phyloP scores from a whole-genome alignment of 176 grass and related monocot genomes.

The Oryza meyeriana region DNA sequence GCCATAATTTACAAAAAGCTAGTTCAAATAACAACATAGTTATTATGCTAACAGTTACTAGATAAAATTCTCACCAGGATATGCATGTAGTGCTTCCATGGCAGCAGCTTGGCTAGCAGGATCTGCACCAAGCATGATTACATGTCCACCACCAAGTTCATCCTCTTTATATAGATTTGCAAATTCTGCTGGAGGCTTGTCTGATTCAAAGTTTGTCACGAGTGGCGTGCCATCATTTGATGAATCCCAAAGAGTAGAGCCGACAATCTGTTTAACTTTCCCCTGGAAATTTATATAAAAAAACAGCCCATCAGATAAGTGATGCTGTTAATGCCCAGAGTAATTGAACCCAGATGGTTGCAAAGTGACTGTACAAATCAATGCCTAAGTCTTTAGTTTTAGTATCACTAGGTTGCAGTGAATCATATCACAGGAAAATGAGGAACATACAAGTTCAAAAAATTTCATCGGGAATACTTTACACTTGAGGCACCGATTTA shows the following conservation, averaged over 20 bases:
- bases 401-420: neutral
- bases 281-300: constrained; percentile 22
- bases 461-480: neutral
- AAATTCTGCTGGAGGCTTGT: constrained; percentile 65
- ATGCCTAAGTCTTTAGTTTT: neutral
- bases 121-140: constrained; percentile 93
- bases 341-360: neutral
- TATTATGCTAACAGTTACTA: neutral
- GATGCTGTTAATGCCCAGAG: neutral
- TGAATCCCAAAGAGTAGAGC: constrained; percentile 78
- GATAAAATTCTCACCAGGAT: constrained; percentile 59
- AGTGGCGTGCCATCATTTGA: constrained; percentile 35
- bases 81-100: constrained; percentile 68
- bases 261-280: constrained; percentile 98
- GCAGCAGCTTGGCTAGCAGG: constrained; percentile 58
- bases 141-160: constrained; percentile 67
- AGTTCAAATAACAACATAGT: constrained; percentile 8
- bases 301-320: constrained; percentile 14
- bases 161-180: constrained; percentile 72
- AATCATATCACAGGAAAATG: neutral
- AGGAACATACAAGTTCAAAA: neutral
- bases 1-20: neutral
- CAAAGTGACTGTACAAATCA: neutral
- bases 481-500: neutral
- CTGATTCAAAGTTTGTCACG: constrained; percentile 88